Percentiles rank a stretch among this genome's conserved stretches.
These are phyloP conservation scores for Cyclocybe aegerita DNA, from an alignment of 768 basidiomycete genomes.

Conservation along the genomic window DNA sequence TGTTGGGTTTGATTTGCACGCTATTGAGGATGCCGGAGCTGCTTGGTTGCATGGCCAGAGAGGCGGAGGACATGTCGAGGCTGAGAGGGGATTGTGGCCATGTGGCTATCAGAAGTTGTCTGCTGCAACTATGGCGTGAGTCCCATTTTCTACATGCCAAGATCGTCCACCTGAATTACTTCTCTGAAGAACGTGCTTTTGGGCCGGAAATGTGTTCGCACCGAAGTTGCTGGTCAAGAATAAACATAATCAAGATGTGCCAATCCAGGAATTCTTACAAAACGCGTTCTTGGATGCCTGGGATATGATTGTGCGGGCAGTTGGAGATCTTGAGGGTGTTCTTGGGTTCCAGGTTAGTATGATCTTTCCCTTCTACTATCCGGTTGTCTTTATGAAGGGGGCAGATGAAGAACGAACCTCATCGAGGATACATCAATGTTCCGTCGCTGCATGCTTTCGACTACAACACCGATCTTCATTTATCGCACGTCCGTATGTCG, in stretches of 20 bases:
- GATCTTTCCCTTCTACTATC: not conserved
- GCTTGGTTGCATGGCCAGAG: slow-evolving; percentile 85
- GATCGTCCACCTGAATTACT: not conserved
- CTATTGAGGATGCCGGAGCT: slow-evolving; percentile 79
- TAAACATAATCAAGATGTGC: slow-evolving; percentile 45
- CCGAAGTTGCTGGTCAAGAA: slow-evolving; percentile 65
- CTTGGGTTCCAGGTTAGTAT: slow-evolving; percentile 81
- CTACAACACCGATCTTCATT: slow-evolving; percentile 93
- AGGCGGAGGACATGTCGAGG: slow-evolving; percentile 72
- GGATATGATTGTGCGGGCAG: slow-evolving; percentile 58
- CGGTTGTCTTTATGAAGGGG: too few relatives aligned
- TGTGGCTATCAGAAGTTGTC: slow-evolving; percentile 92
- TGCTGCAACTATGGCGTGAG: slow-evolving; percentile 91
- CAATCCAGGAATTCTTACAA: slow-evolving; percentile 84
- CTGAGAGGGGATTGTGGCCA: slow-evolving; percentile 87
- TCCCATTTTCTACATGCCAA: slow-evolving; percentile 10
- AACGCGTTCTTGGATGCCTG: slow-evolving; percentile 79
- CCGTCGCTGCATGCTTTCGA: slow-evolving; percentile 83
- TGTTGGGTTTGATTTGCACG: slow-evolving; percentile 81
- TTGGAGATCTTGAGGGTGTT: slow-evolving; percentile 77
- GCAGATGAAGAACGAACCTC: slow-evolving; percentile 93
- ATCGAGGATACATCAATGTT: slow-evolving; percentile 87
- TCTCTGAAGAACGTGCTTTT: slow-evolving; percentile 76
- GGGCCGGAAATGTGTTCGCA: slow-evolving; percentile 87
- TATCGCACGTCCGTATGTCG: slow-evolving; percentile 71